Base-by-base conservation (phyloP, 768 basidiomycete genomes). In the Pleurotus eryngii region DNA sequence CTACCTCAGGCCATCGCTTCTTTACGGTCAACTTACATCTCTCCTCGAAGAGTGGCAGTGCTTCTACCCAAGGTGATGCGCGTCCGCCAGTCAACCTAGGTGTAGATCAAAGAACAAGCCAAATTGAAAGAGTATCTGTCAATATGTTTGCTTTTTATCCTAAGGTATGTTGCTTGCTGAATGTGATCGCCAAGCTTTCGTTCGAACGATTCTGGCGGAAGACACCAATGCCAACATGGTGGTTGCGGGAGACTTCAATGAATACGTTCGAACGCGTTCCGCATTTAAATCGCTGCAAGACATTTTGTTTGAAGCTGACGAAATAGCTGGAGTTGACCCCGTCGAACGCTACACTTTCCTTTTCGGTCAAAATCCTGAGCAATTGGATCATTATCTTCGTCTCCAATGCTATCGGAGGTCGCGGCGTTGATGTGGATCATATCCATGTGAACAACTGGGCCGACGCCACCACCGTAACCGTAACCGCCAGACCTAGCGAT, bases 391-490 rank as follows among this genome's bases (percentile, higher is more conserved):
- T 63, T 71, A 76, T n/a, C 15, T 81, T 85, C 63, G 67, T 85
- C 49, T 82, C 81, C 5, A 61, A 69, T 15, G 76, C 78, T 5
- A 65, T 86, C 38, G 70, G 67, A 45, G 49, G 57, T 30, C 70
- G 79, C n/a, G 71, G 72, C 7, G 72, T 73, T 9, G 67, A 78
- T 55, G 77, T 81, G 39, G 80, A 86, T 60, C 83, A 86, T 59
- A 73, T 86, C 20, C 84, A 86, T 65, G 76, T 83, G 30, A 86
- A 86, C 62, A 83, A 79, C 54, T 84, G 82, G 82, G 72, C 80
- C 9, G 64, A 73, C 15, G 71, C 71, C 3, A 60, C 76, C 7
- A 67, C 68, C 20, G 35, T 40, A 12, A 67, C 68, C 20, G 35
- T 40, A 12, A 54, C 51, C 14, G 71, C 63, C 26, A 72, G 82